Base-by-base conservation (phyloP, 2,329 filamentous ascomycete species). In the Penicillium sp. region DNA sequence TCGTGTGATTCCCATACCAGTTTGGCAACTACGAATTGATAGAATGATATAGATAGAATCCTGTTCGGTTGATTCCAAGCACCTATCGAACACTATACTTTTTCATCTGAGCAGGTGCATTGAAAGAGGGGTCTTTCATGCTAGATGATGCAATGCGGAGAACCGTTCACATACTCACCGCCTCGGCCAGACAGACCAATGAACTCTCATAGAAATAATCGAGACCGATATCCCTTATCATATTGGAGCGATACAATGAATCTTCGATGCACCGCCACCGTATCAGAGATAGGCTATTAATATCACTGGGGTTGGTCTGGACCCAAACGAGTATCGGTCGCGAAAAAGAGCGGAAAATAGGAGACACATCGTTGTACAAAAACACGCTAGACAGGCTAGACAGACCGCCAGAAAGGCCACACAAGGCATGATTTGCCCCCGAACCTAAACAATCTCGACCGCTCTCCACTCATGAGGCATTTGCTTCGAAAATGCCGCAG, bases 91-190 rank as follows among this genome's bases (percentile, higher is more conserved):
- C 13, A 23, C n/a, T 13, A 14, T 42, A 23, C 19, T 3, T 4
- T 23, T 13, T 19, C 10, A 14, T 42, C 19, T 23, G 10, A 42
- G 19, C 9, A 21, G 19, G 39, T 42, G 39, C 39, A 42, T 23
- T 6, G 37, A 16, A 42, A 23, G 39, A 42, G 39, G 39, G 39
- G 39, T 29, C 43, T 45, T 26, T 45, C 16, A 53, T 55, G 52
- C 25, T 16, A 35, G 47, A 62, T 57, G 55, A 62, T 63, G 61
- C 54, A 62, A 64, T 64, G 63, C 50, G 62, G 63, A 66, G 62
- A 63, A 52, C 37, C 26, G 1, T 44, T 42, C 13, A 11, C 27
- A 35, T 5, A 13, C 47, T 64, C 62, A 66, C 63, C 62, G 63
- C 62, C 61, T 60, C 59, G 53, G 59, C 23, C 27, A 25, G 3